Percentiles rank a stretch among this genome's conserved stretches.
These are phyloP conservation scores for Oidium heveae DNA, from an alignment of 2,329 filamentous ascomycete genomes.

Conservation along the genomic window DNA sequence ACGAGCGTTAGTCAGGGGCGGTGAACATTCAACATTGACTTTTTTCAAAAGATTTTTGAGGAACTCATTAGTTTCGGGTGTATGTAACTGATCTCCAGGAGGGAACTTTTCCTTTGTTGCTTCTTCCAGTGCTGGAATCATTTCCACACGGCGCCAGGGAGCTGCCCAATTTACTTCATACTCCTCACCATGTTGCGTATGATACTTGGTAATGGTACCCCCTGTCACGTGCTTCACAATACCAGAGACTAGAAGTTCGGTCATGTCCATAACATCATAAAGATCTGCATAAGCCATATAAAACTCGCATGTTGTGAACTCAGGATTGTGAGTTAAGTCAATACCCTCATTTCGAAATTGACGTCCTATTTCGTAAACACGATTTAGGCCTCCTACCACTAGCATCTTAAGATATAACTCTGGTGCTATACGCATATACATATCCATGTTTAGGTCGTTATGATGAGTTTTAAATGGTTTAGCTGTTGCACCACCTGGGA, in stretches of 20 bases:
- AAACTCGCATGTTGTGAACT: conserved; percentile 95
- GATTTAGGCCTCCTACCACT: conserved; percentile 78
- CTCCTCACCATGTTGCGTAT: conserved; percentile 62
- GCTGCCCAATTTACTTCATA: conserved; percentile 90
- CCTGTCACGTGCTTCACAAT: conserved; percentile 79
- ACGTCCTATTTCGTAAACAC: conserved; percentile 85
- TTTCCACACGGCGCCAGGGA: conserved; percentile 82
- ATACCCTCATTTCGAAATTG: conserved; percentile 89
- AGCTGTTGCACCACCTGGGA: conserved; percentile 85
- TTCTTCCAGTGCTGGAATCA: conserved; percentile 84
- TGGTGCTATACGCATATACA: conserved; percentile 85
- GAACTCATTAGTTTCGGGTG: conserved; percentile 65
- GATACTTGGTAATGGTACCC: conserved; percentile 61
- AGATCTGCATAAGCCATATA: conserved; percentile 87
- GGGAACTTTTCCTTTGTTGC: conserved; percentile 86
- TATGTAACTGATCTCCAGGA: conserved; percentile 69
- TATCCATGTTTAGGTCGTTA: conserved; percentile 83
- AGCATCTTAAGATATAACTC: conserved; percentile 92
- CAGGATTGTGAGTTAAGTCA: conserved; percentile 87
- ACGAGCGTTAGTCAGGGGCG: conserved; percentile 75
- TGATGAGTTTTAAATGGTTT: conserved; percentile 89
- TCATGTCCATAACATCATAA: conserved; percentile 73
- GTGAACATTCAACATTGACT: conserved; percentile 69
- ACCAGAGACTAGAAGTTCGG: conserved; percentile 76
- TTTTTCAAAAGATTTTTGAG: conserved; percentile 66